Conservation (phyloP, 306 rosid species). For the Potentilla sterilis region DNA sequence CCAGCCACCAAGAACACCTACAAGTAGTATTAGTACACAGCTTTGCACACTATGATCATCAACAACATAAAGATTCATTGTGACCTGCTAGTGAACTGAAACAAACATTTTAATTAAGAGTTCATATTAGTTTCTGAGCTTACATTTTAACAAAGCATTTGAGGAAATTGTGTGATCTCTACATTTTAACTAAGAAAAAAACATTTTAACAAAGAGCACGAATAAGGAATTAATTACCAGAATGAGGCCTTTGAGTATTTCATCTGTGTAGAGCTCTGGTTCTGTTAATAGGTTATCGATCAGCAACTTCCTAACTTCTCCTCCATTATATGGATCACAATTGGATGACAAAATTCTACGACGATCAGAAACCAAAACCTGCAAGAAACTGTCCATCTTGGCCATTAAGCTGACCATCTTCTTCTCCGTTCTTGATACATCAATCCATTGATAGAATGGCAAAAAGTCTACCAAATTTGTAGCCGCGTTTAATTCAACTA, state of each 20-base stretch:
- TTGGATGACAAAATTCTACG: neutral
- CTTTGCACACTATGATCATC: too few relatives aligned
- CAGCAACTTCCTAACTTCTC: neutral
- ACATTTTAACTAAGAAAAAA: too few relatives aligned
- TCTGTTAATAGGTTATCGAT: slow-evolving; percentile 16
- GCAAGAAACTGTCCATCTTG: slow-evolving; percentile 16
- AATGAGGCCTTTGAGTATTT: slow-evolving; percentile 12
- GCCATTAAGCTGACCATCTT: slow-evolving; percentile 27
- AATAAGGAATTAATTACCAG: neutral
- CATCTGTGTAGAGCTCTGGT: slow-evolving; percentile 18
- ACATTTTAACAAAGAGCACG: too few relatives aligned
- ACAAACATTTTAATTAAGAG: too few relatives aligned
- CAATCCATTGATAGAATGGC: slow-evolving; percentile 19
- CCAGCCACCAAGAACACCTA: slow-evolving; percentile 23
- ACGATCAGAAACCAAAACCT: slow-evolving; percentile 17
- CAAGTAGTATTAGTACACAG: neutral
- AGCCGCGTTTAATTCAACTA: neutral
- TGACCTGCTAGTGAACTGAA: too few relatives aligned
- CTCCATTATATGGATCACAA: neutral
- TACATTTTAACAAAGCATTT: too few relatives aligned
- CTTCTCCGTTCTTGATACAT: slow-evolving; percentile 5
- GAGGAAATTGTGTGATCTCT: too few relatives aligned
- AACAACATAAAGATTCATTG: too few relatives aligned
- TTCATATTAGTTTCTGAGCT: too few relatives aligned
- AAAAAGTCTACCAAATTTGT: slow-evolving; percentile 19